Conservation (phyloP, 192 early-diverging fungal genomes). For the Backusella sp. region DNA sequence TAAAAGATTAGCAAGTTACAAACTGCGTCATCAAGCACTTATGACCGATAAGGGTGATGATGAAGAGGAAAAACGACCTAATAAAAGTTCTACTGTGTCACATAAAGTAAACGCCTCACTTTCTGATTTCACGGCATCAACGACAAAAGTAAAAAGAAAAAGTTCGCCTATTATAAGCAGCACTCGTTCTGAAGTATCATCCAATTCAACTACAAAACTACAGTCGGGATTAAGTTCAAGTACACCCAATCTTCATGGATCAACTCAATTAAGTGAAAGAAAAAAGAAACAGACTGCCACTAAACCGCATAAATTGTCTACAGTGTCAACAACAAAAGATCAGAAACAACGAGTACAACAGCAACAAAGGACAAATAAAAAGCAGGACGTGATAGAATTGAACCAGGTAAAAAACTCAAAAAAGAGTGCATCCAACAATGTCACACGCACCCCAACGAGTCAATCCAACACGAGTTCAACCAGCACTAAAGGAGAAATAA, state of each 20-base stretch:
- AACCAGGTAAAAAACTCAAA: not conserved
- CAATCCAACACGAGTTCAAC: slow-evolving; percentile 7
- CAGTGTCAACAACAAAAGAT: not conserved
- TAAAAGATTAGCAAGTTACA: slow-evolving; percentile 18
- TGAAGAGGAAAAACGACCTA: not conserved
- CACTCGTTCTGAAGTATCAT: not conserved
- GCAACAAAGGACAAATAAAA: not conserved
- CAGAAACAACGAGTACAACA: not conserved
- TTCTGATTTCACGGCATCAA: not conserved
- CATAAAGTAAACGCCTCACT: slow-evolving; percentile 1
- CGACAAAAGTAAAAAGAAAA: not conserved
- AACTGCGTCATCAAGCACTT: slow-evolving; percentile 9
- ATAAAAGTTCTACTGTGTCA: not conserved
- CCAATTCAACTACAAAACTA: not conserved
- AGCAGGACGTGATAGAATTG: not conserved
- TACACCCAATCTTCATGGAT: not conserved
- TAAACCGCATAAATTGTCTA: not conserved
- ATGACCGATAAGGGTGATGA: not conserved
- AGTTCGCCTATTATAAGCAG: not conserved
- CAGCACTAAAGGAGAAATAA: not conserved
- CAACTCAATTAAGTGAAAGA: not conserved
- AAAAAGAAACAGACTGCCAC: not conserved
- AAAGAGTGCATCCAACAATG: not conserved
- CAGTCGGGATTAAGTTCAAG: not conserved
- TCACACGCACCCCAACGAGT: not conserved